Evolutionary conservation across 1,284 basidiomycete genomes (phyloP), one percentile per base, ranked within the genome.

Genomic region (Termitomyces sp.): DNA sequence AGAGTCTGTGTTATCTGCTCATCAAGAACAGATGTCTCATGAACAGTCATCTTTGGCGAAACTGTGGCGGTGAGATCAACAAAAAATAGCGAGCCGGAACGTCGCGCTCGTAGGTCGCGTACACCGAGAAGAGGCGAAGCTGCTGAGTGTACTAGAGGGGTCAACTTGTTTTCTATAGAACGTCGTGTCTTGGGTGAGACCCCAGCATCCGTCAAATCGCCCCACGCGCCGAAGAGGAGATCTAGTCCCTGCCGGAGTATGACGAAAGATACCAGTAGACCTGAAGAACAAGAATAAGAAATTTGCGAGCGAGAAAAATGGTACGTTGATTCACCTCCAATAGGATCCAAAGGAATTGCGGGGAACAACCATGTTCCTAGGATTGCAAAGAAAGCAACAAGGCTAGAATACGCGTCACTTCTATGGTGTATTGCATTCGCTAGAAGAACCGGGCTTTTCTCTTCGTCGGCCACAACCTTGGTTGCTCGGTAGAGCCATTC

Each of bases 381-480:
- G 63, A 97, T 97, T 14, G 93, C 93, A 37, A 87, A 79, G 48
- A 97, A 79, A 16, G 93, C 92, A 45, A 97, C 92, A 46, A 87
- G 63, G 60, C 90, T 92, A 3, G 92, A 92, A 65, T 93, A 92
- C 14, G 92, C 93, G 68, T 99, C 96, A 55, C 90, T 93, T 28
- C 96, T 83, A 69, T 99, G 97, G 68, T 99, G 91, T 50, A 93
- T 79, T 7, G 93, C 94, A 65, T 97, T 97, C 19, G 94, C 95
- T 38, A 90, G 77, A 41, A 99, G 72, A 0, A 99, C 96, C 1
- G 91, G 89, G 64, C 88, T 92, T 62, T 87, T 84, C 68, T 97
- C 93, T 62, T 93, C 82, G 56, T 89, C 83, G 5, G 96, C 96
- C 26, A 98, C 93, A 56, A 81, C 83, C 65, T 87, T 88, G 46